Evolutionary conservation across 2,329 filamentous ascomycete genomes (phyloP), one percentile per base, ranked within the genome.

Genomic region (Pochonia chlamydosporia): DNA sequence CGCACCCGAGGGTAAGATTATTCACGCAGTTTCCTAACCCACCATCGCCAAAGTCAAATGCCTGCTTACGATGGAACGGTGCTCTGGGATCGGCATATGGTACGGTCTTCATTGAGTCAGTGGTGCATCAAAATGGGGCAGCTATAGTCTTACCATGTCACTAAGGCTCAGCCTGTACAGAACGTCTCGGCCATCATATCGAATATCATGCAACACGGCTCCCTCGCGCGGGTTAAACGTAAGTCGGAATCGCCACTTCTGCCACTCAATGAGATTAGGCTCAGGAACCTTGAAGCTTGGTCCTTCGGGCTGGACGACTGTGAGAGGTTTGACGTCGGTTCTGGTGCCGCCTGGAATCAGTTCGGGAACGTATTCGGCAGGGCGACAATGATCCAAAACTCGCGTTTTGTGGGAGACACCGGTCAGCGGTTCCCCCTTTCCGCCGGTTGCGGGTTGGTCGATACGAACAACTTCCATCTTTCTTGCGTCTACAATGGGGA

Each of bases 221-320:
- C 85, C 85, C 61, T 89, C 85, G 3, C 85, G 73, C 26, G 78
- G 75, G 68, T 85, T 87, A 68, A 85, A 88, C 5, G 76, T 76
- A 4, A 89, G 76, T 24, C 83, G 70, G 65, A 89, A 79, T 1
- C 75, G 71, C 83, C 83, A 87, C 59, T 85, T 81, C 59, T 83
- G 77, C 80, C 80, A 84, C 42, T 70, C 57, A 1, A 80, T 58
- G 2, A 64, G 54, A 18, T 39, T 39, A 4, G 8, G 4, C 2
- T 39, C 35, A 10, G 35, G 23, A 7, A 39, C 35, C 7, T 18
- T 23, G 46, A 68, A 70, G 18, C 63, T 67, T 1, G 66, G 64
- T 0, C 67, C 66, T 2, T 66, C 56, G 0, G 67, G 66, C 48
- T 69, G 67, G 13, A 60, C 49, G 1, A 69, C 58, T 5, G 81